Base-by-base conservation (phyloP, 768 basidiomycete species). In the Xerocomus spinulosus region DNA sequence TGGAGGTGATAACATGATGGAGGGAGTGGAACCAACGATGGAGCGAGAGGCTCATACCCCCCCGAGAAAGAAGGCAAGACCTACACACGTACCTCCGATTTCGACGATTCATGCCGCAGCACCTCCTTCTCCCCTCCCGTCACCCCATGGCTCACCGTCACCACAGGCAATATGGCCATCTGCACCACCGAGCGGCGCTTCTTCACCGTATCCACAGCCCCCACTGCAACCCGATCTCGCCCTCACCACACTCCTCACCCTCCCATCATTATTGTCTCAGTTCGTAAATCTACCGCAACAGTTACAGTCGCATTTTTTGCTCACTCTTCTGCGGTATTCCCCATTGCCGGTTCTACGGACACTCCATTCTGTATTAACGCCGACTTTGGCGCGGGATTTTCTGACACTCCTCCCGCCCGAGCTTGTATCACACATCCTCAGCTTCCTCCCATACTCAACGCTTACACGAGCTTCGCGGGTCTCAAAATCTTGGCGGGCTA, bases 341-440 rank as follows among this genome's bases (percentile, higher is more conserved):
- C 85, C 93, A 3, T 79, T 95, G 17, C 85, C 92, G 4, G 95
- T 97, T 30, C 77, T 99, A 23, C 87, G 95, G 43, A 88, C 87
- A 1, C 70, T 98, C 14, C 86, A 94, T 60, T 83, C 86, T 29
- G 87, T 98, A 57, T 75, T 97, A 56, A 85, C 87, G 1, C 91
- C 88, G 21, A 92, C 92, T 3, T 75, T 98, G 24, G 91, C 92
- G 18, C 87, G 94, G 56, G 96, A 99, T 69, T 99, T 97, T 66
- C 78, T 98, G 55, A 85, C 87, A 2, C 79, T 91, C 32, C 80
- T 97, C 9, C 96, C 96, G 5, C 84, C 89, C 28, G 95, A 99
- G 60, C 81, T 99, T 30, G 86, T 91, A 42, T 88, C 93, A 1
- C 86, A 89, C 54, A 79, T 97, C 53, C 79, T 98, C 53, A 83